phyloP scores from a whole-genome alignment of 2,329 filamentous ascomycete species.

The Fusarium udum region DNA sequence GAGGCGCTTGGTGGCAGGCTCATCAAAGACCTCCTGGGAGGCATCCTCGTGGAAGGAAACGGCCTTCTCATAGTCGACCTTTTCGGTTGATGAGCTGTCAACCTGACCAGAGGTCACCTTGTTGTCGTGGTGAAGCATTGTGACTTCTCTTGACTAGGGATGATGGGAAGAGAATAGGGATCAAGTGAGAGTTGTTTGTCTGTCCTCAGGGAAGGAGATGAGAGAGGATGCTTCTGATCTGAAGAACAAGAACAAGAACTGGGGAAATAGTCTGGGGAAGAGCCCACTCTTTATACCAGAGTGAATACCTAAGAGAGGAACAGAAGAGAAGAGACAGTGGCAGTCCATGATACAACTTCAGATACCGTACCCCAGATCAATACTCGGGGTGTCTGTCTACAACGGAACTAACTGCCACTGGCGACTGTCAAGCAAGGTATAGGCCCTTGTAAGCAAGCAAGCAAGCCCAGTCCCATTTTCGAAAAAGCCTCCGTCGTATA shows the following conservation, averaged over 20 bases:
- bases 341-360: not conserved
- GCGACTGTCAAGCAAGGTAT: conserved; percentile 16
- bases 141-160: conserved; percentile 11
- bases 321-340: not conserved
- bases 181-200: conserved; percentile 12
- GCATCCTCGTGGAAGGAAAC: conserved; percentile 40
- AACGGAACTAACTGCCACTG: not conserved
- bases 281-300: conserved; percentile 31
- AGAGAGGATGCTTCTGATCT: conserved; percentile 40
- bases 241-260: conserved; percentile 34
- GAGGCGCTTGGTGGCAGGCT: conserved; percentile 57
- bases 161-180: not conserved
- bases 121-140: conserved; percentile 29
- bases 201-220: conserved; percentile 23
- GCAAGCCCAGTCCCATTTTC: conserved; percentile 18
- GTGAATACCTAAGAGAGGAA: not conserved
- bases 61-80: conserved; percentile 43
- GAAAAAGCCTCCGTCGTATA: conserved; percentile 27
- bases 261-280: conserved; percentile 37
- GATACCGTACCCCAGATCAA: not conserved
- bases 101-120: conserved; percentile 18
- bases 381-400: not conserved
- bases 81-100: conserved; percentile 43
- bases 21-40: conserved; percentile 44
- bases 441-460: not conserved